A percentile compares a stretch with the other conserved stretches of the same genome.
phyloP scores from a whole-genome alignment of 2,329 filamentous ascomycete genomes.

The Cadophora luteo-olivacea region DNA sequence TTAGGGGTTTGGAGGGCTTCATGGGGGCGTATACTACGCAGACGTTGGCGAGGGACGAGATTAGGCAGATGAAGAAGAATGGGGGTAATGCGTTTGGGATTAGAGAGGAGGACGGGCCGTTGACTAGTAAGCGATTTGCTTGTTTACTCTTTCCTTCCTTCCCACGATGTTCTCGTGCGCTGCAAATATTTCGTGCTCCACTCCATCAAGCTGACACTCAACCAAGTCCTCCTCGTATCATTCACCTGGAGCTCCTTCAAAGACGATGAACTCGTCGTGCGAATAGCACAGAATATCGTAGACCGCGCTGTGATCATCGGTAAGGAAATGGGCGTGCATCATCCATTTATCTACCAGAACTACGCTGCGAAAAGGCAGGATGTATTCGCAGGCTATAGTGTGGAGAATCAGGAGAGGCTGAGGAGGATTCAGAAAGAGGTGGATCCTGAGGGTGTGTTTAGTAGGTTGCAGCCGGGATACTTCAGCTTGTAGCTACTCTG shows the following conservation, averaged over 20 bases:
- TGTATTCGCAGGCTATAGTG: slow-evolving; percentile 47
- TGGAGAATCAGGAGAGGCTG: slow-evolving; percentile 43
- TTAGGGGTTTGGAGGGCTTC: slow-evolving; percentile 23
- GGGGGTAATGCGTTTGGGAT: slow-evolving; percentile 42
- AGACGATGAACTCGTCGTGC: slow-evolving; percentile 46
- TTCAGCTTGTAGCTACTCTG: slow-evolving; percentile 46
- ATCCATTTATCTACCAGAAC: slow-evolving; percentile 50
- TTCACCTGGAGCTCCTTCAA: slow-evolving; percentile 42
- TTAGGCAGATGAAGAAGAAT: slow-evolving; percentile 22
- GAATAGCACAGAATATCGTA: slow-evolving; percentile 39
- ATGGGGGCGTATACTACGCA: slow-evolving; percentile 23
- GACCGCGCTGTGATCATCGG: slow-evolving; percentile 40
- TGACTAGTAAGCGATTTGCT: slow-evolving; percentile 18
- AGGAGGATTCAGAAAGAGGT: slow-evolving; percentile 37
- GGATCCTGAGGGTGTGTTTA: slow-evolving; percentile 41
- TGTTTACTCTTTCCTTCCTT: background rate
- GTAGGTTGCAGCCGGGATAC: slow-evolving; percentile 47
- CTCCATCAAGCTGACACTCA: background rate
- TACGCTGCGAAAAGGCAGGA: slow-evolving; percentile 47
- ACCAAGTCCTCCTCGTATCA: slow-evolving; percentile 16
- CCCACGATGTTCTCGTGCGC: too few relatives aligned
- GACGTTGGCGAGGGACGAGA: slow-evolving; percentile 26
- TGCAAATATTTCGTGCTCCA: background rate
- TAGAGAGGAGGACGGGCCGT: slow-evolving; percentile 23
- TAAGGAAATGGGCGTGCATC: slow-evolving; percentile 43